A percentile compares a stretch with the other conserved stretches of the same genome.
These are phyloP conservation scores for Neofusicoccum kwambonambiense DNA, from an alignment of 2,329 filamentous ascomycete genomes.

Conservation along the genomic window DNA sequence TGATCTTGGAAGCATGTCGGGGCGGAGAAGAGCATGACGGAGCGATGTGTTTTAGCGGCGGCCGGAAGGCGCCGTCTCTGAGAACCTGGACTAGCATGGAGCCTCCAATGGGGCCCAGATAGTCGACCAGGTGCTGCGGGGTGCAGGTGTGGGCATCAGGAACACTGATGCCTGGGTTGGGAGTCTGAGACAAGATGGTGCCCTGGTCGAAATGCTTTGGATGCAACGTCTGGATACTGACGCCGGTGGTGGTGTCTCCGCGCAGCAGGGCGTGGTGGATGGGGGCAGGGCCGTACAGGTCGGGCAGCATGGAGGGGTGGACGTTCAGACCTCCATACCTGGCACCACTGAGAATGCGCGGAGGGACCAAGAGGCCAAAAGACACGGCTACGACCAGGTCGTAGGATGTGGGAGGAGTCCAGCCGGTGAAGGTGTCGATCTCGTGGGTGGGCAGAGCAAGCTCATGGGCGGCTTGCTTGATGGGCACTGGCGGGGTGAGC, in stretches of 20 bases:
- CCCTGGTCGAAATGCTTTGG: conserved; percentile 75
- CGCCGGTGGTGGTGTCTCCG: conserved; percentile 61
- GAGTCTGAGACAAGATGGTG: conserved; percentile 65
- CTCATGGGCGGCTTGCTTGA: conserved; percentile 60
- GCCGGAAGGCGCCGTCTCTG: conserved; percentile 61
- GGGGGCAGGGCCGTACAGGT: conserved; percentile 82
- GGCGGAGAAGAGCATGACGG: conserved; percentile 27
- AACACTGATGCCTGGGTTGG: conserved; percentile 55
- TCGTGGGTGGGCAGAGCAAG: conserved; percentile 69
- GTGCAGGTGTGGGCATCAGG: conserved; percentile 48
- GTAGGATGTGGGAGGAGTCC: conserved; percentile 55
- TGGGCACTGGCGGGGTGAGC: conserved; percentile 59
- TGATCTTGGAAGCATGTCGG: conserved; percentile 71
- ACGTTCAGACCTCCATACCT: conserved; percentile 89
- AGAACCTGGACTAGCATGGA: conserved; percentile 69
- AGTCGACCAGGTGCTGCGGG: conserved; percentile 49
- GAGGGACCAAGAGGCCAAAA: conserved; percentile 86
- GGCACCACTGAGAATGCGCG: conserved; percentile 65
- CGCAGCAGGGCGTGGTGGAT: conserved; percentile 79
- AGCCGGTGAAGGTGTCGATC: conserved; percentile 77
- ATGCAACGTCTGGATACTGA: conserved; percentile 86
- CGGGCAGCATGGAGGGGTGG: conserved; percentile 86
- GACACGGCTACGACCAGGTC: conserved; percentile 91
- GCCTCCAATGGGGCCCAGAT: conserved; percentile 65
- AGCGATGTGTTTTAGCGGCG: conserved; percentile 50